phyloP scores from a whole-genome alignment of 148 eudicot genomes.

The Nepenthes gracilis region DNA sequence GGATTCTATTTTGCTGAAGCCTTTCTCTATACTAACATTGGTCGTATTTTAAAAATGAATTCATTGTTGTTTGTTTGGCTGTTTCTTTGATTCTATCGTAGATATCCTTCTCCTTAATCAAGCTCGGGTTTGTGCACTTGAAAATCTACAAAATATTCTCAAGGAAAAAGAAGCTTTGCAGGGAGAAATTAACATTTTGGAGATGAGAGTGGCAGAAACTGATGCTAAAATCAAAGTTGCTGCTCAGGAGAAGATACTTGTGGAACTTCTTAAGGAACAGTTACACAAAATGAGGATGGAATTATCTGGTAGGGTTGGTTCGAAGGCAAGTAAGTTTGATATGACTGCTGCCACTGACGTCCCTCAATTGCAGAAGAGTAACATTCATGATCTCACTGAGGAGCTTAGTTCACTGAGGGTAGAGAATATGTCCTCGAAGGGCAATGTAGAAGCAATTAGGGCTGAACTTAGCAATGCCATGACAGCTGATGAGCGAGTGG shows the following conservation, averaged over 20 bases:
- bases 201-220: conserved; percentile 75
- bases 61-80: conserved; percentile 1
- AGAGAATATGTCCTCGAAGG: conserved; percentile 56
- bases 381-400: conserved; percentile 27
- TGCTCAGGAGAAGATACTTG: conserved; percentile 64
- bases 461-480: conserved; percentile 47
- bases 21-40: neutral
- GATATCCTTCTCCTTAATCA: conserved; percentile 84
- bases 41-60: neutral
- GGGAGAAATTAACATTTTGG: conserved; percentile 62
- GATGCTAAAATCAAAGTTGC: conserved; percentile 66
- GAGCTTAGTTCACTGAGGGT: conserved; percentile 57
- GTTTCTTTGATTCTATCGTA: conserved; percentile 12
- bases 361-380: conserved; percentile 14
- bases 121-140: conserved; percentile 76
- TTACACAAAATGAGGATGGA: conserved; percentile 50
- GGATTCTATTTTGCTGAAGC: conserved; percentile 5
- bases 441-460: conserved; percentile 42
- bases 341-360: conserved; percentile 13
- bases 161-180: conserved; percentile 72
- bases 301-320: conserved; percentile 32
- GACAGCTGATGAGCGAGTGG: conserved; percentile 51
- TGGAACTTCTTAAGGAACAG: conserved; percentile 62
- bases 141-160: conserved; percentile 57
- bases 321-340: conserved; percentile 11